These are phyloP conservation scores for Lanmaoa pseudosensibilis DNA, from an alignment of 768 basidiomycete species.

Conservation along the genomic window DNA sequence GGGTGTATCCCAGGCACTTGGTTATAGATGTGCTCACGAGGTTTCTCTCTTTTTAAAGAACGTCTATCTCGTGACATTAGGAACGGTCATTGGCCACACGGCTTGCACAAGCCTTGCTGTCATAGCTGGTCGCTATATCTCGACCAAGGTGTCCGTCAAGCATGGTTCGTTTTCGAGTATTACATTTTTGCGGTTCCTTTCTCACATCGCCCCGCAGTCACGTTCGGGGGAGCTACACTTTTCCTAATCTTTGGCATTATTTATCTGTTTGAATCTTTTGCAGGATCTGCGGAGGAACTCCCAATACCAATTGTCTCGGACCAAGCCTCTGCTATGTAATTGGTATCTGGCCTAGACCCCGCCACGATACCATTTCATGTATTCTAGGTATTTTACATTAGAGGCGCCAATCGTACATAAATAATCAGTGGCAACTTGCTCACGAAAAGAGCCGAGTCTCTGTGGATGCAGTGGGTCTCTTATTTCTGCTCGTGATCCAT, in stretches of 20 bases:
- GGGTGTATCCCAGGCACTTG: constrained; percentile 26
- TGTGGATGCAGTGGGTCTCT: not conserved
- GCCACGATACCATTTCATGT: not conserved
- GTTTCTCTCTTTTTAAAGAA: constrained; percentile 52
- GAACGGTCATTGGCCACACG: constrained; percentile 86
- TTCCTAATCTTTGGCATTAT: constrained; percentile 84
- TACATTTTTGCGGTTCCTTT: not conserved
- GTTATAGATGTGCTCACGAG: constrained; percentile 5
- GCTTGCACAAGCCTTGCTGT: constrained; percentile 89
- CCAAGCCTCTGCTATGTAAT: no score
- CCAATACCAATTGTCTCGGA: constrained; percentile 17
- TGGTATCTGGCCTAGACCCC: not conserved
- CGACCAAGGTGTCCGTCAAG: constrained; percentile 93
- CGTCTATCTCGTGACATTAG: constrained; percentile 85
- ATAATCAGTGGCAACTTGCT: not conserved
- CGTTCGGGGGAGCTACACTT: constrained; percentile 74
- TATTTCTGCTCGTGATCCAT: not conserved
- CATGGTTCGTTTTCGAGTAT: constrained; percentile 55
- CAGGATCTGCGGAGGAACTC: constrained; percentile 19
- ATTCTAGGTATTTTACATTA: constrained; percentile 1
- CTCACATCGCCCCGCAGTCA: constrained; percentile 50
- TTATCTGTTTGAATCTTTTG: constrained; percentile 68
- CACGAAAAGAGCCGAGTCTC: no score
- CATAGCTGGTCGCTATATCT: constrained; percentile 88
- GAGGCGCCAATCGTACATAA: not conserved